phyloP scores from a whole-genome alignment of 441 rosid species.

The Populus hybrid region DNA sequence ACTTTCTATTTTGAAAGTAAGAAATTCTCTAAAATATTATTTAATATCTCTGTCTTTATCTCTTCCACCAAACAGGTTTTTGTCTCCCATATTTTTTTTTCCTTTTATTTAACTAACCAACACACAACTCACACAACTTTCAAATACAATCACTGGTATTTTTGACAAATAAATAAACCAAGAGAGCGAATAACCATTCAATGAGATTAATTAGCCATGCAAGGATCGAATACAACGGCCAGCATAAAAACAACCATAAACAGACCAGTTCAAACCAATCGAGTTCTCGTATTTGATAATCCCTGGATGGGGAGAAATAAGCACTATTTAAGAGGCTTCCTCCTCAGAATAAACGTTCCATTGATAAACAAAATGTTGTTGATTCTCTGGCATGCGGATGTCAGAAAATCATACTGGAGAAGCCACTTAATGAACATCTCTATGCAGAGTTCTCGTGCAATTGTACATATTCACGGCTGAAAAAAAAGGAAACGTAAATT shows the following conservation, averaged over 20 bases:
- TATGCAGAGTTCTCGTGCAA: slow-evolving; percentile 75
- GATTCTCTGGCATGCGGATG: background rate
- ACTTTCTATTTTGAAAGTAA: no score
- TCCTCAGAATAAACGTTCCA: background rate
- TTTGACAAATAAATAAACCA: no score
- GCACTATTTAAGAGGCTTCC: background rate
- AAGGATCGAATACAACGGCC: no score
- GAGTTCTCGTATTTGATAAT: slow-evolving; percentile 1
- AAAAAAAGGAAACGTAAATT: background rate
- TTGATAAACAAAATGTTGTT: background rate
- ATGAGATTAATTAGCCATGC: no score
- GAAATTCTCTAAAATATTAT: no score
- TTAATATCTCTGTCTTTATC: no score
- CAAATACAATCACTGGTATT: background rate
- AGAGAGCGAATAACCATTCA: no score
- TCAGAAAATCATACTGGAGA: slow-evolving; percentile 1
- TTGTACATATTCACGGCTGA: slow-evolving; percentile 87
- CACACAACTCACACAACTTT: no score
- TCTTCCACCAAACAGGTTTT: no score
- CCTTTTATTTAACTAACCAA: no score
- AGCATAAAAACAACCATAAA: background rate
- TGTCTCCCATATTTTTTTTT: no score
- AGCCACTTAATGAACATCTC: slow-evolving; percentile 21
- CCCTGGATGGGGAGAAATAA: background rate
- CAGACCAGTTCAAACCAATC: background rate